Base-by-base conservation (phyloP, 2,329 filamentous ascomycete genomes). In the Ophiostoma sp. region DNA sequence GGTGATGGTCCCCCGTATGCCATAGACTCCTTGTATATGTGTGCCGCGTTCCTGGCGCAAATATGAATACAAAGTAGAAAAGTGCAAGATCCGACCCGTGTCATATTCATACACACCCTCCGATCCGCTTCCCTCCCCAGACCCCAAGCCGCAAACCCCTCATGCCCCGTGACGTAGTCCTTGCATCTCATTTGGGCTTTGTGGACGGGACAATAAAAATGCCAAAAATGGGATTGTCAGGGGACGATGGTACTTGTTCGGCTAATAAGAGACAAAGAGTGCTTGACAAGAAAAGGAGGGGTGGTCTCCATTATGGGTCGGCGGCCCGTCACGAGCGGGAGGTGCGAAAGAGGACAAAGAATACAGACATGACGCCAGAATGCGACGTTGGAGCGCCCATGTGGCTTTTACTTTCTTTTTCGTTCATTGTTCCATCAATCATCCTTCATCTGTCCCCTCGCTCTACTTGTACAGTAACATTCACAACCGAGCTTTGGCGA, bases 321-420 rank as follows among this genome's bases (percentile, higher is more conserved):
- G 66, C 66, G 66, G 66, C 25, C 66, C 66, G 66, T 69, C 25
- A 52, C 66, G 42, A 52, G 66, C 42, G 66, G 66, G 66, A n/a
- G 25, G 6, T 55, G 50, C 11, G 39, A 12, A 48, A 31, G 59
- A 12, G 33, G 15, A 15, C 19, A 28, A 22, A 59, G 17, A 33
- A 9, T 22, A 9, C 19, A 15, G 36, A 6, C 19, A 36, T 25
- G 59, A 64, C 33, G 59, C 39, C 6, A 42, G n/a, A 42, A 64
- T 42, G 12, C 59, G n/a, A 64, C 33, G 33, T 36, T 17, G 15
- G 17, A 33, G 28, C 15, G 33, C 17, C n/a, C 33, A 39, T 64
- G 11, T 25, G 5, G 8, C 3, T 28, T 25, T 52, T 52, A n/a
- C 12, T 3, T 45, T 45, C 3, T 28, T 25, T n/a, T 19, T 50